Base-by-base conservation (phyloP, 2,329 filamentous ascomycete species). In the Huntiella bhutanensis region DNA sequence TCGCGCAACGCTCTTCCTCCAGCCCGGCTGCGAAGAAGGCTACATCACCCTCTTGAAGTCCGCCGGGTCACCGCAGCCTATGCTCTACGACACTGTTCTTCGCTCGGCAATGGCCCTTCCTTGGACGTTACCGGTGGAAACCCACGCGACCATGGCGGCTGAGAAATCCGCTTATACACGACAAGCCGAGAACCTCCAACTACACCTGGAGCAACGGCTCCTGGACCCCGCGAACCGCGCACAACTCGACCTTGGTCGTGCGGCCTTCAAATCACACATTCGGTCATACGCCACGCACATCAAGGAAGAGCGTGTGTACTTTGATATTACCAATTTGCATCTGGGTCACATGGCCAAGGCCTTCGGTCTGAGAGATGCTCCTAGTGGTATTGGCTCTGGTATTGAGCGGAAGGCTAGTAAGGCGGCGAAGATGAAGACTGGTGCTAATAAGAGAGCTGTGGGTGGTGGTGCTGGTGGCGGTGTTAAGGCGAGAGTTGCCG, bases 281-380 rank as follows among this genome's bases (percentile, higher is more conserved):
- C 73, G 91, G 46, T 91, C 91, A 1, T 98, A 98, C 59, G 86
- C 91, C 2, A 98, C 91, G 0, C 91, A 98, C 61, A 75, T 88
- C 22, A 79, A 82, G 28, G 78, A 80, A 38, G 91, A 98, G 64
- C 73, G 91, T 45, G 67, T 68, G 45, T 87, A 82, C 58, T 98
- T 98, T 60, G 83, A 96, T 60, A 92, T 95, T 61, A 86, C 84
- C 50, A 75, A 83, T 56, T 65, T 98, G 41, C 91, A 98, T 60
- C 65, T 96, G 5, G 91, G 91, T 3, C 91, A 98, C 66, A 67
- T 91, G 53, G 88, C 88, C 5, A 98, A 98, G 67, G 84, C 82
- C 19, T 98, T 93, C 58, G 91, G 79, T 1, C 64, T 98, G 53
- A 72, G 92, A 52, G 91, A 98, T 60, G 77, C 84, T 32, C 91